Percentiles rank a stretch among this genome's conserved stretches.
Evolutionary conservation across 2,329 filamentous ascomycete genomes (phyloP).

Genomic region (Botryotinia narcissicola): DNA sequence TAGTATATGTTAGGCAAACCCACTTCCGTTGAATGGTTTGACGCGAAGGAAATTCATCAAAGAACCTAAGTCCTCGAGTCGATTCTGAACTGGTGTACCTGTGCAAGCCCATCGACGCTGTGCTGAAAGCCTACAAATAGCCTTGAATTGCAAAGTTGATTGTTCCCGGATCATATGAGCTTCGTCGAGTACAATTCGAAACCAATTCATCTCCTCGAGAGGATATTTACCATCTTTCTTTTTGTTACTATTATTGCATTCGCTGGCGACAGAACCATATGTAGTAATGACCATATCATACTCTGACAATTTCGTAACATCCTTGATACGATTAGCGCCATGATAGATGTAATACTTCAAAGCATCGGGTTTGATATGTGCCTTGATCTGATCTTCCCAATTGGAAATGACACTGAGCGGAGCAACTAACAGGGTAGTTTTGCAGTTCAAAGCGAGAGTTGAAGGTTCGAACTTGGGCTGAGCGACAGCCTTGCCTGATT

Average conservation of each 20-base stretch:
- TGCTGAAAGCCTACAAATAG: conserved; percentile 75
- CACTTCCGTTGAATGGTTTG: conserved; percentile 76
- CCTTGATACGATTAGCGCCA: conserved; percentile 70
- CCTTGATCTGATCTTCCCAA: conserved; percentile 88
- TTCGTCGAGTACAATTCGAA: conserved; percentile 90
- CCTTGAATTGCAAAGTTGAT: conserved; percentile 76
- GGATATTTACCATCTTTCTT: conserved; percentile 60
- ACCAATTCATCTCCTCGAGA: conserved; percentile 80
- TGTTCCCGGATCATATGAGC: conserved; percentile 92
- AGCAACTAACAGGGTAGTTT: conserved; percentile 80
- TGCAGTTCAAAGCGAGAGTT: conserved; percentile 62
- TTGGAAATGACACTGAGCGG: conserved; percentile 90
- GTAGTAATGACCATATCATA: conserved; percentile 90
- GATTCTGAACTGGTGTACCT: conserved; percentile 92
- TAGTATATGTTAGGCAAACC: conserved; percentile 78
- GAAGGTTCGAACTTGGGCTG: conserved; percentile 37
- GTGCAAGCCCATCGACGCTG: conserved; percentile 94
- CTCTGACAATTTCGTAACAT: conserved; percentile 63
- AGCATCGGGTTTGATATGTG: conserved; percentile 65
- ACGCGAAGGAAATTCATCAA: conserved; percentile 82
- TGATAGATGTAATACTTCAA: conserved; percentile 84
- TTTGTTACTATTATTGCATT: conserved; percentile 64
- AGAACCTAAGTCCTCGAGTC: conserved; percentile 83
- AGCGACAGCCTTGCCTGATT: conserved; percentile 33
- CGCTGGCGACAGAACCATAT: conserved; percentile 82